Evolutionary conservation across 2,329 filamentous ascomycete species (phyloP).

Genomic region (Aspergillus arachidicola): DNA sequence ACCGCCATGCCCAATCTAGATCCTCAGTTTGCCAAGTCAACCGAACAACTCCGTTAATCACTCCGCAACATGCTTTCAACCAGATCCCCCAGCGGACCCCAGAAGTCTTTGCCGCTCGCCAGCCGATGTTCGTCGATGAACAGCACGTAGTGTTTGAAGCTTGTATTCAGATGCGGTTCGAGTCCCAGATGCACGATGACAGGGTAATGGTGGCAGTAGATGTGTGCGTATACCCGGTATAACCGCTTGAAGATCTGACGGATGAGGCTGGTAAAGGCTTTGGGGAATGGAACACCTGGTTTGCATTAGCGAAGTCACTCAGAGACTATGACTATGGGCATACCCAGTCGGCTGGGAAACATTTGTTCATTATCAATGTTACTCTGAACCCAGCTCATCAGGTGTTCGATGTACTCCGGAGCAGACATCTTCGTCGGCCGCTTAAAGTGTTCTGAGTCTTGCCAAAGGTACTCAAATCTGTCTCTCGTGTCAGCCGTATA

Average conservation of each 20-base stretch:
- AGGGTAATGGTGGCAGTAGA: conserved; percentile 99
- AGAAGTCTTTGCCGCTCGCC: conserved; percentile 93
- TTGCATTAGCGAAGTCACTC: neutral
- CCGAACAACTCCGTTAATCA: conserved; percentile 59
- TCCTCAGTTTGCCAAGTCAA: neutral
- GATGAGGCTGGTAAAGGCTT: conserved; percentile 83
- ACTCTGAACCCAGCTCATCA: conserved; percentile 95
- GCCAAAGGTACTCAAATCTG: conserved; percentile 98
- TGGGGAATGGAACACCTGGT: conserved; percentile 86
- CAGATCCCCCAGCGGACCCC: conserved; percentile 90
- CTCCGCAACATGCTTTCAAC: conserved; percentile 98
- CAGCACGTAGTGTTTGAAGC: conserved; percentile 99
- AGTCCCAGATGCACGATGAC: conserved; percentile 93
- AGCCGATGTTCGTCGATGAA: conserved; percentile 97
- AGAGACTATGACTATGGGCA: conserved; percentile 17
- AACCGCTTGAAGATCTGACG: conserved; percentile 98
- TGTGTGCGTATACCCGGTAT: conserved; percentile 97
- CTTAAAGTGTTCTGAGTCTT: conserved; percentile 92
- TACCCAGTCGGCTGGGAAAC: conserved; percentile 90
- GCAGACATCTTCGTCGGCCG: conserved; percentile 97
- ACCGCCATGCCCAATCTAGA: neutral
- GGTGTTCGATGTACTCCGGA: conserved; percentile 94
- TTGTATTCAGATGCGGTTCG: conserved; percentile 96
- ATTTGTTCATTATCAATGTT: conserved; percentile 95
- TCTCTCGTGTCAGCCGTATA: conserved; percentile 13